These are phyloP conservation scores for Yarrowia deformans DNA, from an alignment of 805 yeast genomes.

Conservation along the genomic window DNA sequence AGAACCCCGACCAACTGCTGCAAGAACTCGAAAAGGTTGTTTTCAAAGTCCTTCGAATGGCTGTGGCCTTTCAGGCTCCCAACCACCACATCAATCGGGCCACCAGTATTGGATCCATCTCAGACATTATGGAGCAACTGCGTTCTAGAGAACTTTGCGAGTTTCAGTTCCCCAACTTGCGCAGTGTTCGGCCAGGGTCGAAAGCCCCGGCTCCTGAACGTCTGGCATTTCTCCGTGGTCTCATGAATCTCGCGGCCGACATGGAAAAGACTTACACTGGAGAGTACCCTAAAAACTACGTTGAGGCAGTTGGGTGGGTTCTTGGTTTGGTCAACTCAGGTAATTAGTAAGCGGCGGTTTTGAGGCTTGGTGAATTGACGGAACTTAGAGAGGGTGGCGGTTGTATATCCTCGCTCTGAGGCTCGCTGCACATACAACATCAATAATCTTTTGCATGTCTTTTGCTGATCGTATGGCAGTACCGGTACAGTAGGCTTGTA, in stretches of 20 bases:
- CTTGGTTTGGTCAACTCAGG: not conserved
- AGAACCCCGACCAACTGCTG: not conserved
- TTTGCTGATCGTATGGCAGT: too few relatives aligned
- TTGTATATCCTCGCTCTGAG: too few relatives aligned
- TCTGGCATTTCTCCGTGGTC: constrained; percentile 23
- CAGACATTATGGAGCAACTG: constrained; percentile 13
- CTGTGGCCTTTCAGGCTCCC: constrained; percentile 26
- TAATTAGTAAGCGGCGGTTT: not conserved
- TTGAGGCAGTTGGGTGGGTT: constrained; percentile 26
- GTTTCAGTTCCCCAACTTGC: constrained; percentile 7
- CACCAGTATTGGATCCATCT: constrained; percentile 19
- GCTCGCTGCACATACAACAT: too few relatives aligned
- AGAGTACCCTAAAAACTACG: constrained; percentile 29
- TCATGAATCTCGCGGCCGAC: constrained; percentile 12
- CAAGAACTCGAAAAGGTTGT: constrained; percentile 28
- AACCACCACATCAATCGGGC: not conserved
- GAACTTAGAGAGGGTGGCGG: too few relatives aligned
- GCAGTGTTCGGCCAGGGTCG: not conserved
- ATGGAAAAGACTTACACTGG: constrained; percentile 10
- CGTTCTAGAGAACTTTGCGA: not conserved
- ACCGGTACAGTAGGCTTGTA: too few relatives aligned
- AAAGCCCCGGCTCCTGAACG: constrained; percentile 18
- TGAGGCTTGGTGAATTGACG: too few relatives aligned
- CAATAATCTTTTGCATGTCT: too few relatives aligned
- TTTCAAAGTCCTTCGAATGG: constrained; percentile 27